Percentiles rank a stretch among this genome's conserved stretches.
phyloP scores from a whole-genome alignment of 805 yeast species.

The Candida yuanshanica region DNA sequence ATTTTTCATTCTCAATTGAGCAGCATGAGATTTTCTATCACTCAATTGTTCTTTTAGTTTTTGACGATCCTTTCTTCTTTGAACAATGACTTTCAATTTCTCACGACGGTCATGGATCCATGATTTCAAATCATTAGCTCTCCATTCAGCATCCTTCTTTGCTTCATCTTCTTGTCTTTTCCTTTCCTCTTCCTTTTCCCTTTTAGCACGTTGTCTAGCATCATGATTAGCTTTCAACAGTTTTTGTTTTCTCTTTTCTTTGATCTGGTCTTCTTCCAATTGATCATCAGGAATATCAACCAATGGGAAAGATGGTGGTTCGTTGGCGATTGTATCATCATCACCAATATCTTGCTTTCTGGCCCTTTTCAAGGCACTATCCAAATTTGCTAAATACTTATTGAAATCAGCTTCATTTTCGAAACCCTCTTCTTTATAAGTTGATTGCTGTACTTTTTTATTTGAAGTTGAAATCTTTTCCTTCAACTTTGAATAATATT shows the following conservation, averaged over 20 bases:
- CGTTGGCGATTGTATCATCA: constrained; percentile 36
- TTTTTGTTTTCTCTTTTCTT: constrained; percentile 81
- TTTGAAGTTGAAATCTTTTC: constrained; percentile 44
- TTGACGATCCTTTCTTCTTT: constrained; percentile 57
- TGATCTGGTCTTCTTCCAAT: constrained; percentile 69
- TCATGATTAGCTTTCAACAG: constrained; percentile 83
- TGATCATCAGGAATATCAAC: constrained; percentile 83
- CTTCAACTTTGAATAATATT: constrained; percentile 58
- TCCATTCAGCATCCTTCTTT: constrained; percentile 68
- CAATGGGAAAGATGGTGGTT: constrained; percentile 59
- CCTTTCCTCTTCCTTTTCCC: constrained; percentile 66
- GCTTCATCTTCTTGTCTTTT: constrained; percentile 55
- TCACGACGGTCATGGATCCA: constrained; percentile 76
- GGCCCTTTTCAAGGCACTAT: constrained; percentile 63
- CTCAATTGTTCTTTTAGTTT: constrained; percentile 71
- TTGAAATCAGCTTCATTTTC: constrained; percentile 67
- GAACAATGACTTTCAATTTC: constrained; percentile 54
- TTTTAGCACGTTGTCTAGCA: constrained; percentile 77
- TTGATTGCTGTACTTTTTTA: constrained; percentile 47
- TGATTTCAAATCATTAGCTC: constrained; percentile 62
- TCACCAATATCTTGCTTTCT: constrained; percentile 61
- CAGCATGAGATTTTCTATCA: constrained; percentile 86
- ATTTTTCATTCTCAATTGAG: constrained; percentile 88
- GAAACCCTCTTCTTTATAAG: constrained; percentile 68
- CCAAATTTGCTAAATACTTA: constrained; percentile 58